A percentile compares a stretch with the other conserved stretches of the same genome.
phyloP scores from a whole-genome alignment of 2,329 filamentous ascomycete genomes.

The Ophiostoma sp. region DNA sequence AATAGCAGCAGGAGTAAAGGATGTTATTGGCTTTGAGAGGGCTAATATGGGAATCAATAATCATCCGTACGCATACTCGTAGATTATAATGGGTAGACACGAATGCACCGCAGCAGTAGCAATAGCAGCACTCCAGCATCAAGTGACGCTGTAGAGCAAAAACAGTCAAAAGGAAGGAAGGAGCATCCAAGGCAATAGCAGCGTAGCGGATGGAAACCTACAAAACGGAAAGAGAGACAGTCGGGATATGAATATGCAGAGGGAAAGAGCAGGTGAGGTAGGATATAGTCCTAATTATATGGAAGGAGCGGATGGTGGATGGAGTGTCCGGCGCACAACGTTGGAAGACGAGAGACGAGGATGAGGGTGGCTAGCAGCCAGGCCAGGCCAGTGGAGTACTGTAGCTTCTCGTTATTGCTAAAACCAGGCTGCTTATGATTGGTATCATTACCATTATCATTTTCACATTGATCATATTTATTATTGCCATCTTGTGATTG shows the following conservation, averaged over 20 bases:
- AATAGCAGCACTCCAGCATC: background rate
- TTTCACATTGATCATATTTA: background rate
- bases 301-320: conserved; percentile 18
- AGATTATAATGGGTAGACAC: background rate
- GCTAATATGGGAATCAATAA: background rate
- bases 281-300: conserved; percentile 12
- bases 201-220: background rate
- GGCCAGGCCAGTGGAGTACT: conserved; percentile 1
- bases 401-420: background rate
- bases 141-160: background rate
- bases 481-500: background rate
- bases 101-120: background rate
- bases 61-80: background rate
- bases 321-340: conserved; percentile 16
- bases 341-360: conserved; percentile 4
- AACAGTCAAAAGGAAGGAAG: background rate
- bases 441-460: background rate
- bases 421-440: background rate
- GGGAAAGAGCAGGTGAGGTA: conserved; percentile 15
- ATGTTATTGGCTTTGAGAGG: background rate
- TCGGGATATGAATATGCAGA: background rate
- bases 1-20: background rate
- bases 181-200: background rate
- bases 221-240: background rate
- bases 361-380: background rate